Conservation (phyloP, 139 green algal genomes). For the Bryopsis sp. region DNA sequence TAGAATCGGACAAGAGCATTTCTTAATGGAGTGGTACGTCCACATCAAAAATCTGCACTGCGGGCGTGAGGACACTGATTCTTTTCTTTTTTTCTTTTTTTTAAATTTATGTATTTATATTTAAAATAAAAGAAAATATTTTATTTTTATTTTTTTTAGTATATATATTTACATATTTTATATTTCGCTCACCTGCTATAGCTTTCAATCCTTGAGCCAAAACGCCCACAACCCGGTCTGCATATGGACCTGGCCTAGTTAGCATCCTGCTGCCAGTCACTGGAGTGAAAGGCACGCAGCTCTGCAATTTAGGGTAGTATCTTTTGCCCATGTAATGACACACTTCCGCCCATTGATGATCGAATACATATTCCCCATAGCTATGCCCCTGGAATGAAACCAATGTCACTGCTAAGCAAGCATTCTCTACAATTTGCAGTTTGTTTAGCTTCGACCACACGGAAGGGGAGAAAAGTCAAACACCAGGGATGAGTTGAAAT, state of each 20-base stretch:
- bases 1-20: too few species aligned
- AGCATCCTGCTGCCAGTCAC: slow-evolving; percentile 45
- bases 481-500: slow-evolving; percentile 32
- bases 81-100: too few species aligned
- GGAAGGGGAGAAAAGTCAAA: too few species aligned
- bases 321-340: slow-evolving; percentile 10
- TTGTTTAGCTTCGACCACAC: too few species aligned
- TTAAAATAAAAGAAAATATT: too few species aligned
- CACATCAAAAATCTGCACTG: too few species aligned
- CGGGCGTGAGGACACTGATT: too few species aligned
- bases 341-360: slow-evolving; percentile 6
- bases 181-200: neutral
- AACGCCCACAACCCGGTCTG: neutral
- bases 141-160: too few species aligned
- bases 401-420: neutral
- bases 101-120: too few species aligned
- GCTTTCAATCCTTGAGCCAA: slow-evolving; percentile 2
- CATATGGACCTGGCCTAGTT: neutral
- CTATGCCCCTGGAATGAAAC: neutral
- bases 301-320: slow-evolving; percentile 91
- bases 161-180: too few species aligned
- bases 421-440: slow-evolving; percentile 53
- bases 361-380: slow-evolving; percentile 24
- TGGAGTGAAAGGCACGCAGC: slow-evolving; percentile 84
- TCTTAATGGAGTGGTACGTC: too few species aligned